Conservation (phyloP, 2,329 filamentous ascomycete species). For the Endothia cerciana region DNA sequence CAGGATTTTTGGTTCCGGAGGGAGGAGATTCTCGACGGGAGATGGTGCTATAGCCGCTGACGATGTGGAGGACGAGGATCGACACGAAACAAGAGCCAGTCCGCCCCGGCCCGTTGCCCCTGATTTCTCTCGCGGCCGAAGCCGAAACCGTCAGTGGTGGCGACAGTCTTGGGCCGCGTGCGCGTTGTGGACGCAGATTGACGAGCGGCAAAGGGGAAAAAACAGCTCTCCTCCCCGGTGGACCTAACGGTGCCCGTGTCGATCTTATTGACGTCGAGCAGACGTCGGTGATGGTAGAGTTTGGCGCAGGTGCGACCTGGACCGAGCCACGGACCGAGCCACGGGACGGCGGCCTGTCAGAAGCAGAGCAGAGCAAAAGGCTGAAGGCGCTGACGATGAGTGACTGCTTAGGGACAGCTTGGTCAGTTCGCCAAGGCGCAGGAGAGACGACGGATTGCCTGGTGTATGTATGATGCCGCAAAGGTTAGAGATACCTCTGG, state of each 20-base stretch:
- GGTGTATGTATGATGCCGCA: not conserved
- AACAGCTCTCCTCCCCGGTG: not conserved
- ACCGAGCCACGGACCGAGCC: constrained; percentile 4
- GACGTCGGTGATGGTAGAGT: not conserved
- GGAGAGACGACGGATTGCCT: not conserved
- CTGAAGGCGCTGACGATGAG: not conserved
- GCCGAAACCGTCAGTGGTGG: not conserved
- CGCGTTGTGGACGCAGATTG: not conserved
- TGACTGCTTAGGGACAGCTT: not conserved
- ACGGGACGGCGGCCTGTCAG: not conserved
- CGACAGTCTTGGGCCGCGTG: not conserved
- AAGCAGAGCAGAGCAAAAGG: not conserved
- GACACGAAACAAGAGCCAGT: constrained; percentile 6
- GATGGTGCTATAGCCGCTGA: not conserved
- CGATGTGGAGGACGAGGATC: not conserved
- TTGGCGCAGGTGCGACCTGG: not conserved
- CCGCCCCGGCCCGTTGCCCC: not conserved
- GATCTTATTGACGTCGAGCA: too few relatives aligned
- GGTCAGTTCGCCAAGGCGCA: not conserved
- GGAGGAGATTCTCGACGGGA: not conserved
- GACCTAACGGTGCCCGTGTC: not conserved
- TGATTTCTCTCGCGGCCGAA: not conserved
- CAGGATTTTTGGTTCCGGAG: not conserved
- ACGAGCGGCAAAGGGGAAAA: not conserved
- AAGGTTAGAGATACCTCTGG: not conserved